Percentiles rank a stretch among this genome's conserved stretches.
Conservation (phyloP, 2,329 filamentous ascomycete genomes). For the Neobulgaria alba region DNA sequence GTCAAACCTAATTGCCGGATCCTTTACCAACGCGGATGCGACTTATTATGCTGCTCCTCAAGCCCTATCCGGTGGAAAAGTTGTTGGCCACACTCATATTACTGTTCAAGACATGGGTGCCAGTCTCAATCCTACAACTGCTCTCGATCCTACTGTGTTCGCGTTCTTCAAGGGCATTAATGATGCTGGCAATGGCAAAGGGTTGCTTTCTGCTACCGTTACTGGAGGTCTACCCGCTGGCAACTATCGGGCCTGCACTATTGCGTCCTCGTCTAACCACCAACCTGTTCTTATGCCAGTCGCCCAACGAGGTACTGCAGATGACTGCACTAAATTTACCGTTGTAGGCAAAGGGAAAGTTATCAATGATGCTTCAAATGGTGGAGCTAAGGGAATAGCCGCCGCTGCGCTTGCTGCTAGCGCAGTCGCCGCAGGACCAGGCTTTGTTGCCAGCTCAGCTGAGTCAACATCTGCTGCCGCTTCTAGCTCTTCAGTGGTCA, state of each 20-base stretch:
- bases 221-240: conserved; percentile 34
- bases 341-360: conserved; percentile 25
- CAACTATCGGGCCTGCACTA: conserved; percentile 37
- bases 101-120: conserved; percentile 32
- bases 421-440: conserved; percentile 11
- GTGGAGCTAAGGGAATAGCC: conserved; percentile 12
- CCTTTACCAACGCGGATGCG: conserved; percentile 31
- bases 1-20: conserved; percentile 29
- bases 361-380: conserved; percentile 16
- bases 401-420: conserved; percentile 11
- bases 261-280: conserved; percentile 35
- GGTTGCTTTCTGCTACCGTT: conserved; percentile 31
- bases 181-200: conserved; percentile 32
- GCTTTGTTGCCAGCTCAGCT: not conserved
- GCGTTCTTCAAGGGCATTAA: conserved; percentile 37
- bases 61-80: conserved; percentile 25
- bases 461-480: not conserved
- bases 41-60: conserved; percentile 35
- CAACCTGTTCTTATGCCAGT: conserved; percentile 36
- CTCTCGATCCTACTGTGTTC: conserved; percentile 29
- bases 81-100: conserved; percentile 33
- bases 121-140: conserved; percentile 23
- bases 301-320: conserved; percentile 36
- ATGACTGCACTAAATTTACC: conserved; percentile 38
- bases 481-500: not conserved